Evolutionary conservation across 129 eudicot genomes (phyloP).

Genomic region (Flaveria trinervia): DNA sequence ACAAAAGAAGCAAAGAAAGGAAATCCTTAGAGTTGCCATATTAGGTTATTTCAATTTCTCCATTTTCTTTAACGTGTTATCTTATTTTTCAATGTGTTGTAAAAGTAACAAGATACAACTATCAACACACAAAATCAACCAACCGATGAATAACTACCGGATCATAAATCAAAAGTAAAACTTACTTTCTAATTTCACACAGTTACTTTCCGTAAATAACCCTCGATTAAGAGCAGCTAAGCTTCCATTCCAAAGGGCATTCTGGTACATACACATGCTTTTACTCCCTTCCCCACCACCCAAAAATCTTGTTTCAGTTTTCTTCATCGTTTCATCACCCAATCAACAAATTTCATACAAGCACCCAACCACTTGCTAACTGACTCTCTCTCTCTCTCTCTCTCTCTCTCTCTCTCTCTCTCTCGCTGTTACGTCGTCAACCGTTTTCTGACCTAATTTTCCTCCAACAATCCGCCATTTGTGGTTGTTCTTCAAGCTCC

Average conservation of each 20-base stretch:
- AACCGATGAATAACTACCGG: too few relatives aligned
- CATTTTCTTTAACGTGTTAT: too few relatives aligned
- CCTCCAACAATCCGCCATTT: too few relatives aligned
- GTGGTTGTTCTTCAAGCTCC: constrained; percentile 29
- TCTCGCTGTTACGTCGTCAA: constrained; percentile 38
- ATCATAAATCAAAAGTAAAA: too few relatives aligned
- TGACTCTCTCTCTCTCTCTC: constrained; percentile 10
- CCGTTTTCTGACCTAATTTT: constrained; percentile 27
- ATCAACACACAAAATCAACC: too few relatives aligned
- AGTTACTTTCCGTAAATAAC: background rate
- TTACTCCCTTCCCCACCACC: constrained; percentile 33
- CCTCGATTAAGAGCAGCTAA: too few relatives aligned
- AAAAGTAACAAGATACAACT: too few relatives aligned
- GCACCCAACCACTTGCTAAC: constrained; percentile 7
- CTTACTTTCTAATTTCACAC: too few relatives aligned
- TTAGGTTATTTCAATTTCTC: too few relatives aligned
- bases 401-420: constrained; percentile 5
- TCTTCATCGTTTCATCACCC: constrained; percentile 24
- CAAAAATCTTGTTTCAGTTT: constrained; percentile 26
- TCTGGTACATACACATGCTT: constrained; percentile 2
- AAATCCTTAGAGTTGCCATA: too few relatives aligned
- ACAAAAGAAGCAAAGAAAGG: too few relatives aligned
- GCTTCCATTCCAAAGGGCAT: constrained; percentile 1
- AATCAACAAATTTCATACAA: constrained; percentile 14
- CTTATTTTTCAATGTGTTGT: too few relatives aligned